Conservation (phyloP, 1,139 yeast genomes). For the Kodamaea fungicola region DNA sequence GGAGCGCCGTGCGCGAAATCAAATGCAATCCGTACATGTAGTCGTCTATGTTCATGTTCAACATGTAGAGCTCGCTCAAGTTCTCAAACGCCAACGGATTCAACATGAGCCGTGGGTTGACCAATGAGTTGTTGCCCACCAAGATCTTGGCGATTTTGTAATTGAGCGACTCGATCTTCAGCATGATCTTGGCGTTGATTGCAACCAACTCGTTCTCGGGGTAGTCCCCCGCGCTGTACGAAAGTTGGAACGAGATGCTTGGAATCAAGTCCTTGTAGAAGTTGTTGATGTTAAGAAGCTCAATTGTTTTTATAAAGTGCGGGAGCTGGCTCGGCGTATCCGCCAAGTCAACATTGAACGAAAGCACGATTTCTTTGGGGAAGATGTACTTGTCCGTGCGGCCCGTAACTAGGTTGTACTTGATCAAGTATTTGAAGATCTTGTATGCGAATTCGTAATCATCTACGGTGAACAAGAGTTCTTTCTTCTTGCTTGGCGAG, state of each 20-base stretch:
- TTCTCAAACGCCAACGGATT: slow-evolving; percentile 13
- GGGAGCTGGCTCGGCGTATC: slow-evolving; percentile 4
- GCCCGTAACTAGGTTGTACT: slow-evolving; percentile 8
- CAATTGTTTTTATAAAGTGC: slow-evolving; percentile 15
- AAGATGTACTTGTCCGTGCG: slow-evolving; percentile 8
- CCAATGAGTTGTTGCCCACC: slow-evolving; percentile 11
- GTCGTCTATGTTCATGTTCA: slow-evolving; percentile 18
- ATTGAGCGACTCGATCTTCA: slow-evolving; percentile 14
- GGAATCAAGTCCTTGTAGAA: slow-evolving; percentile 13
- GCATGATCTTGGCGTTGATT: slow-evolving; percentile 11
- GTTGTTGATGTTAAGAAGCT: slow-evolving; percentile 18
- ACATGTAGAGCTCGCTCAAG: slow-evolving; percentile 16
- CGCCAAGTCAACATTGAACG: slow-evolving; percentile 2
- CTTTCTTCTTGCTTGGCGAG: slow-evolving; percentile 1
- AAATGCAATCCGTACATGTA: slow-evolving; percentile 3
- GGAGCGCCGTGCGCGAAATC: slow-evolving; percentile 8
- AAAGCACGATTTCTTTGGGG: slow-evolving; percentile 13
- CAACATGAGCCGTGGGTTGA: slow-evolving; percentile 5
- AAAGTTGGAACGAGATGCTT: slow-evolving; percentile 13
- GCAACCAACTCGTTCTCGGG: slow-evolving; percentile 5
- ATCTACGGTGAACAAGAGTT: slow-evolving; percentile 8
- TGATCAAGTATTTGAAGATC: slow-evolving; percentile 12
- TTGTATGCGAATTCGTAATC: slow-evolving; percentile 14
- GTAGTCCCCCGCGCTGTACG: slow-evolving; percentile 11
- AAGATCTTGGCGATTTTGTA: slow-evolving; percentile 14